Evolutionary conservation across 768 basidiomycete genomes (phyloP).

Genomic region (Boletus barrowsii): DNA sequence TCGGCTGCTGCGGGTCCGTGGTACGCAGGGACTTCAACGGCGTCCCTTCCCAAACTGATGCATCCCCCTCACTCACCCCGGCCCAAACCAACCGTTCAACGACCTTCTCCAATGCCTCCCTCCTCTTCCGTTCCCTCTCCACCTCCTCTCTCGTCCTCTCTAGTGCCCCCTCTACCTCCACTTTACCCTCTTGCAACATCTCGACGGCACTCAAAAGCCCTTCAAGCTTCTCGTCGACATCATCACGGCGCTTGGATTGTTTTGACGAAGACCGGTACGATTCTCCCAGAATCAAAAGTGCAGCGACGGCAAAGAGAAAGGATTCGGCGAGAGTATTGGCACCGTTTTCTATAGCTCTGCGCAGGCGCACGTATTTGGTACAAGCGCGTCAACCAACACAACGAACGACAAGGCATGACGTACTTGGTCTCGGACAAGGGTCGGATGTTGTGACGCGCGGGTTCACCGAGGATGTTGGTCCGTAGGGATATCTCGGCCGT

Average conservation of each 20-base stretch:
- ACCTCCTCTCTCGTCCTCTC: constrained; percentile 43
- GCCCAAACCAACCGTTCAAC: constrained; percentile 68
- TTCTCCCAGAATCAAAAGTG: constrained; percentile 70
- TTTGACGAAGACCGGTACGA: constrained; percentile 71
- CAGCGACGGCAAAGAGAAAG: constrained; percentile 78
- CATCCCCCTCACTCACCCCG: constrained; percentile 57
- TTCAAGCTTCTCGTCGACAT: constrained; percentile 70
- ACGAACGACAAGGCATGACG: constrained; percentile 12
- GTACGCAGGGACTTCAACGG: constrained; percentile 42
- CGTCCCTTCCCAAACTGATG: constrained; percentile 48
- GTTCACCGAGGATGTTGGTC: constrained; percentile 75
- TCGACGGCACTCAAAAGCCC: constrained; percentile 46
- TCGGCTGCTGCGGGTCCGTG: constrained; percentile 3
- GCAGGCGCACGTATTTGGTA: background rate
- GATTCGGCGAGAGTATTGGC: constrained; percentile 83
- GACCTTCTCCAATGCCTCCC: constrained; percentile 63
- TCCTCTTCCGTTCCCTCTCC: constrained; percentile 35
- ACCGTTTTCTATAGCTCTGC: constrained; percentile 81
- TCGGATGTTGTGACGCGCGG: constrained; percentile 59
- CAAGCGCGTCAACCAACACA: too few relatives aligned
- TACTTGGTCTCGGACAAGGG: constrained; percentile 77
- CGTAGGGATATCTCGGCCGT: constrained; percentile 68
- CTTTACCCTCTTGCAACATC: constrained; percentile 43
- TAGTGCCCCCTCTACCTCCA: constrained; percentile 42
- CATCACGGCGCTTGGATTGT: constrained; percentile 65